Evolutionary conservation across 1,139 yeast genomes (phyloP).

Genomic region (Pichia sp.): DNA sequence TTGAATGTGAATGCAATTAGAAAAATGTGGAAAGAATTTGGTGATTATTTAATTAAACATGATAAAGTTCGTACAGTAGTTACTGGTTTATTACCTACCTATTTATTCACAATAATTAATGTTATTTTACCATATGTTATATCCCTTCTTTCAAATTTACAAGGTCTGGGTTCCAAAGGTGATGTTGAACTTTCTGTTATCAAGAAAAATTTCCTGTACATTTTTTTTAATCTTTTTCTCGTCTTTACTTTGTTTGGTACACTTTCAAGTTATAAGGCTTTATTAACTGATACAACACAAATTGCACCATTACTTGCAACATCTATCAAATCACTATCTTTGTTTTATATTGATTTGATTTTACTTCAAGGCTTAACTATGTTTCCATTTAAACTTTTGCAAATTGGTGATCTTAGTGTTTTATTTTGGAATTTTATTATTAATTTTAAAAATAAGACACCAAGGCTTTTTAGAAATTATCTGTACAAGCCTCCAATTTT

Average conservation of each 20-base stretch:
- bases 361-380: constrained; percentile 80
- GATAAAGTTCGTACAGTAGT: constrained; percentile 57
- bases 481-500: constrained; percentile 58
- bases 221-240: constrained; percentile 76
- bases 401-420: constrained; percentile 43
- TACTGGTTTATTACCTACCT: constrained; percentile 74
- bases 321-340: constrained; percentile 61
- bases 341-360: constrained; percentile 78
- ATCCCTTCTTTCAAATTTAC: constrained; percentile 59
- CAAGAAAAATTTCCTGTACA: constrained; percentile 75
- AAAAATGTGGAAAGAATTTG: constrained; percentile 68
- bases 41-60: constrained; percentile 51
- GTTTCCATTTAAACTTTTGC: constrained; percentile 69
- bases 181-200: constrained; percentile 77
- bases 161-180: constrained; percentile 74
- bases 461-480: constrained; percentile 47
- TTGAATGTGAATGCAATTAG: constrained; percentile 63
- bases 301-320: constrained; percentile 74
- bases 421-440: constrained; percentile 39
- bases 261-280: constrained; percentile 56
- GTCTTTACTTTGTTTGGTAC: constrained; percentile 82
- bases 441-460: constrained; percentile 41
- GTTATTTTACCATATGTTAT: constrained; percentile 70
- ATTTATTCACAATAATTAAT: constrained; percentile 68
- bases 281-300: constrained; percentile 68